phyloP scores from a whole-genome alignment of 2,329 filamentous ascomycete genomes.

The Dactylella cylindrospora region DNA sequence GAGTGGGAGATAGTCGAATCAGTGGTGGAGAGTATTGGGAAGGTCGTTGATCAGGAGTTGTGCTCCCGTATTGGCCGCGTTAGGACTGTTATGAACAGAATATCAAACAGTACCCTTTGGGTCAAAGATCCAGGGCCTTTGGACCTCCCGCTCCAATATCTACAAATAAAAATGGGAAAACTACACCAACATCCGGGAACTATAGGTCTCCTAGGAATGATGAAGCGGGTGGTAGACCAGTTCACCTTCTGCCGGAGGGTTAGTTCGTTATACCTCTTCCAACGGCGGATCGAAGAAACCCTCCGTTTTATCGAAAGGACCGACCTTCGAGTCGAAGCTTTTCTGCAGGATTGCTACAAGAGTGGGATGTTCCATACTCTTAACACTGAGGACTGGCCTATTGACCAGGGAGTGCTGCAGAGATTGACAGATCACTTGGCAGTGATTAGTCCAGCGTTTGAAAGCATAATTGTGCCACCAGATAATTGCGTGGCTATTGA shows the following conservation, averaged over 20 bases:
- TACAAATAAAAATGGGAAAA: slow-evolving; percentile 7
- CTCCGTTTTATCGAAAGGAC: slow-evolving; percentile 21
- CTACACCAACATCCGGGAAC: too few species aligned
- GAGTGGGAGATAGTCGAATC: slow-evolving; percentile 13
- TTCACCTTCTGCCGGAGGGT: neutral
- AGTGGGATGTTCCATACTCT: slow-evolving; percentile 20
- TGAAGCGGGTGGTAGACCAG: slow-evolving; percentile 24
- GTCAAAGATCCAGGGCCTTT: slow-evolving; percentile 5
- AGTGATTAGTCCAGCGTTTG: neutral
- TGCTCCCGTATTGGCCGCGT: too few species aligned
- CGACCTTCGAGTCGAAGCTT: slow-evolving; percentile 18
- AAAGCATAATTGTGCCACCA: slow-evolving; percentile 9
- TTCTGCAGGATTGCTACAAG: slow-evolving; percentile 25
- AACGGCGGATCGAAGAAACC: slow-evolving; percentile 23
- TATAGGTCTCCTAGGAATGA: slow-evolving; percentile 16
- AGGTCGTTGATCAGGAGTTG: slow-evolving; percentile 6
- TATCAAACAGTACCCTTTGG: too few species aligned
- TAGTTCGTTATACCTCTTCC: slow-evolving; percentile 20
- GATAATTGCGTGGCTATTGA: slow-evolving; percentile 18
- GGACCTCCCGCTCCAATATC: slow-evolving; percentile 13
- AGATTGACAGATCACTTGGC: slow-evolving; percentile 6
- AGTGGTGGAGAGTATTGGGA: neutral
- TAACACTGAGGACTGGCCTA: neutral
- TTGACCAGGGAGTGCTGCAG: neutral
- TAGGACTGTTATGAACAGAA: too few species aligned